Evolutionary conservation across 1,284 basidiomycete genomes (phyloP), one percentile per base, ranked within the genome.

Genomic region (Ceraceosorus bombacis): DNA sequence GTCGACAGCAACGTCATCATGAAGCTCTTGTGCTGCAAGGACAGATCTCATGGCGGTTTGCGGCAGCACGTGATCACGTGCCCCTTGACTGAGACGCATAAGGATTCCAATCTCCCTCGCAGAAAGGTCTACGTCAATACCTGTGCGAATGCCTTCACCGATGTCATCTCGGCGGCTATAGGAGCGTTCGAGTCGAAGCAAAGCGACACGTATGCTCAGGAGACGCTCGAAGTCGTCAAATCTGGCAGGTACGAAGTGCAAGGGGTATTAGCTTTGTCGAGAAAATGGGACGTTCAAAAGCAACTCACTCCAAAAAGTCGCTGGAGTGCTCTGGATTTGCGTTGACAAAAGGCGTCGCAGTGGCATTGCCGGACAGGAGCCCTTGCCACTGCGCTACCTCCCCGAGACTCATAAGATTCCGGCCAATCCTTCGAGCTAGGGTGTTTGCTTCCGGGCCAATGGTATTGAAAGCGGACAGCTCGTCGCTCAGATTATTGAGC

Each of bases 41-140:
- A 93, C 82, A 2, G 92, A 86, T 68, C 95, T 96, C 54, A 96
- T 80, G 0, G 94, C 88, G 51, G 89, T 84, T 72, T 96, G 91
- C 12, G 85, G 78, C 59, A 88, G 84, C 52, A 83, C 82, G 0
- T 85, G 83, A 41, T 83, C 78, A 27, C 92, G 83, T 7, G 94
- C 90, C 38, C 85, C 85, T 61, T 82, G 78, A 27, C 90, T 89
- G 40, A 95, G 81, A 12, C 81, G 81, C 36, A 94, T 78, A 6
- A 94, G 83, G 66, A 86, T 88, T 0, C 79, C 74, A 27, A 27
- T 27, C 27, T 27, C 27, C 27, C 27, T 27, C 27, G 27, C 27
- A 27, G 27, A 27, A 27, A 27, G 27, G 27, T 27, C 27, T 27
- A 27, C 27, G 27, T 27, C 27, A 27, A 27, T 3, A 27, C 27